Evolutionary conservation across 352 stramenopile genomes (phyloP).

Genomic region (Halophytophthora polymorphica): DNA sequence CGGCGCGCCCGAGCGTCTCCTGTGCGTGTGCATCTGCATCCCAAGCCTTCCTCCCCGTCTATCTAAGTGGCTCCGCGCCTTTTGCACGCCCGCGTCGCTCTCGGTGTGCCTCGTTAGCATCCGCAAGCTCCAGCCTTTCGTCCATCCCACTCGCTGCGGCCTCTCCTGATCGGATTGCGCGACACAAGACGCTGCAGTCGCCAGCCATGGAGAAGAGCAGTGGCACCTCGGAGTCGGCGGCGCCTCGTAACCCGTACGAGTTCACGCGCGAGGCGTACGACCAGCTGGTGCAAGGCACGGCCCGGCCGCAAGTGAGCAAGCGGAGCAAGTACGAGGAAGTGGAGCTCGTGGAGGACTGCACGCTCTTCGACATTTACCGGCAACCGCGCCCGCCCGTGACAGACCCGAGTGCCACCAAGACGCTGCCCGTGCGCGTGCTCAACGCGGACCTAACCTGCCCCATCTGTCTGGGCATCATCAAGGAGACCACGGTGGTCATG

Average conservation of each 20-base stretch:
- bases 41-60: no score
- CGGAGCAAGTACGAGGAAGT: conserved; percentile 86
- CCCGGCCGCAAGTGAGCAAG: conserved; percentile 46
- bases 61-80: no score
- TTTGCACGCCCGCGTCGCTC: no score
- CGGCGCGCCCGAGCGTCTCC: no score
- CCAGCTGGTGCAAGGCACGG: conserved; percentile 36
- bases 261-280: conserved; percentile 78
- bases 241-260: conserved; percentile 53
- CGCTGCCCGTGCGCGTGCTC: conserved; percentile 60
- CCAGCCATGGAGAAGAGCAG: neutral
- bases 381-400: conserved; percentile 64
- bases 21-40: no score
- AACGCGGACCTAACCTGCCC: conserved; percentile 86
- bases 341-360: conserved; percentile 84
- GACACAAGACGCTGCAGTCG: no score
- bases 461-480: conserved; percentile 85
- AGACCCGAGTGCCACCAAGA: conserved; percentile 52
- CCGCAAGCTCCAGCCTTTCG: no score
- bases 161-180: neutral
- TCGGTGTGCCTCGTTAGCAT: no score
- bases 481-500: conserved; percentile 87
- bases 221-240: neutral
- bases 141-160: no score
- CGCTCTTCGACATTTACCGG: conserved; percentile 88